Conservation (phyloP, 108 stramenopile species). For the Nannochloropsis salina region DNA sequence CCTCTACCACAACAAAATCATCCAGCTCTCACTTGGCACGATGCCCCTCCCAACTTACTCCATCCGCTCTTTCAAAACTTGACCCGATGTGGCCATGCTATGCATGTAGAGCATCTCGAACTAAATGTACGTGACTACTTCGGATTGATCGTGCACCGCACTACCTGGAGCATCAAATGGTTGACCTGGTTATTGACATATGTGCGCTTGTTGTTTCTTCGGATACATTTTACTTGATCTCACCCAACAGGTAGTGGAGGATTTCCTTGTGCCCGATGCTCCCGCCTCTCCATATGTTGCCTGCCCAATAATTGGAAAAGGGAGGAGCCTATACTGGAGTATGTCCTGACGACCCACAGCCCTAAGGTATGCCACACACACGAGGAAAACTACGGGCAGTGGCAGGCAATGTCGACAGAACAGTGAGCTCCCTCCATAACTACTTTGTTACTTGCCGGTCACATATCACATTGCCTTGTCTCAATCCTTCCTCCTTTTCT, state of each 20-base stretch:
- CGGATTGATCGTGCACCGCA: too few species aligned
- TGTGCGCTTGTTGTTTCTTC: too few species aligned
- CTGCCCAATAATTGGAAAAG: not conserved
- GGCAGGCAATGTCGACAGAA: too few species aligned
- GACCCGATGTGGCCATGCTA: conserved; percentile 19
- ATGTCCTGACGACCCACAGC: conserved; percentile 7
- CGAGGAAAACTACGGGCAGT: not conserved
- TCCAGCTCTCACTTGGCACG: not conserved
- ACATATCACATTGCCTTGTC: too few species aligned
- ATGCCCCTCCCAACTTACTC: not conserved
- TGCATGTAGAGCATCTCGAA: not conserved
- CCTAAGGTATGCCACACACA: not conserved
- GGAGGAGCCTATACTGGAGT: conserved; percentile 16
- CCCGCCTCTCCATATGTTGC: not conserved
- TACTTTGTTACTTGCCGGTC: too few species aligned
- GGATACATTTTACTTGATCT: not conserved
- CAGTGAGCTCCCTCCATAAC: too few species aligned
- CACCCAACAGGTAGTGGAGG: not conserved
- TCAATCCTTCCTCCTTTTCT: not conserved
- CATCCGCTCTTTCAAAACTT: not conserved
- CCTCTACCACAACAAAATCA: not conserved
- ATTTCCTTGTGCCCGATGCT: not conserved
- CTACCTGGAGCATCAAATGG: too few species aligned
- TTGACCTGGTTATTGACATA: too few species aligned
- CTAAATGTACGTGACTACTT: not conserved